These are phyloP conservation scores for Suhomyces emberorum DNA, from an alignment of 805 yeast species.

Conservation along the genomic window DNA sequence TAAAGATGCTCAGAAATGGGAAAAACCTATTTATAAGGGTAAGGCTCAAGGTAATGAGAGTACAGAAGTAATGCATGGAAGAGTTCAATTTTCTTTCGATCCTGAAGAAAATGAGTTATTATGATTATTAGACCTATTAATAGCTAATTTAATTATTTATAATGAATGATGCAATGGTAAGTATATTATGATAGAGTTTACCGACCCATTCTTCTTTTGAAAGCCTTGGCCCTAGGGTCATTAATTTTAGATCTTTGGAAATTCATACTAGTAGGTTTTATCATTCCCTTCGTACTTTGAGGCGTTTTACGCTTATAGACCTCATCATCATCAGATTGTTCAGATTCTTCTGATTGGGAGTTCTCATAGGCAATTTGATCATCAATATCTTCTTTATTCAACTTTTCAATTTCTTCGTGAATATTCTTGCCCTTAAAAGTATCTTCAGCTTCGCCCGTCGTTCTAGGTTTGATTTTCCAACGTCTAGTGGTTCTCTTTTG, in stretches of 20 bases:
- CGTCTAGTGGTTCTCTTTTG: conserved; percentile 53
- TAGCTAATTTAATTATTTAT: too few relatives aligned
- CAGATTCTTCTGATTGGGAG: conserved; percentile 15
- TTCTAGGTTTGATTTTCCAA: conserved; percentile 45
- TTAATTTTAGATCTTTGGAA: conserved; percentile 53
- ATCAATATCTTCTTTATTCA: conserved; percentile 28
- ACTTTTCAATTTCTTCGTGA: conserved; percentile 37
- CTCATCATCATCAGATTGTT: conserved; percentile 14
- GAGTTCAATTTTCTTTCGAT: conserved; percentile 26
- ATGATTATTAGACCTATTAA: neutral
- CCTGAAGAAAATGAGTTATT: conserved; percentile 22
- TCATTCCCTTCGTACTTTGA: conserved; percentile 8
- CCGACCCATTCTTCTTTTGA: conserved; percentile 34
- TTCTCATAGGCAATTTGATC: conserved; percentile 20
- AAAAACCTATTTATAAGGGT: conserved; percentile 45
- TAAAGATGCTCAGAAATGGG: conserved; percentile 53
- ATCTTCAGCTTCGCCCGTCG: conserved; percentile 21
- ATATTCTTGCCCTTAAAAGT: conserved; percentile 36
- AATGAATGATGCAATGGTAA: neutral
- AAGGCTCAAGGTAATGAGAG: neutral
- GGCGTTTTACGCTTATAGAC: conserved; percentile 21
- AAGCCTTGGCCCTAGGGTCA: conserved; percentile 39
- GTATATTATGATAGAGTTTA: neutral
- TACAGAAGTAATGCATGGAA: conserved; percentile 5
- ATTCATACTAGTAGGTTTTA: conserved; percentile 43